These are phyloP conservation scores for Akanthomyces muscarius DNA, from an alignment of 2,329 filamentous ascomycete species.

Conservation along the genomic window DNA sequence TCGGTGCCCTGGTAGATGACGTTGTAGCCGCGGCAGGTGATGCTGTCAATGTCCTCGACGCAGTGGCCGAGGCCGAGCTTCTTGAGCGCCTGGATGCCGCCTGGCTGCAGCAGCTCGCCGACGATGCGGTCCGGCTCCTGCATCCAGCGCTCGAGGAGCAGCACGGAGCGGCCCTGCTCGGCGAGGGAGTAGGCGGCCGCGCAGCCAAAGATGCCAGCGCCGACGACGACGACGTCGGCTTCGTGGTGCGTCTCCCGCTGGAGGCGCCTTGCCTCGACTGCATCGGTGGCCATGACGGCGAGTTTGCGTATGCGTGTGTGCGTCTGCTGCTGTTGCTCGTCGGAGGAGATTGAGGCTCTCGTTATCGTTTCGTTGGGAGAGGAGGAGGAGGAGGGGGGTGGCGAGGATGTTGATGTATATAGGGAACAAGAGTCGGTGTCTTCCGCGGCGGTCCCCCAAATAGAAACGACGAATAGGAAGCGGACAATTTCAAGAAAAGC, in stretches of 20 bases:
- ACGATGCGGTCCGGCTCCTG: constrained; percentile 95
- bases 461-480: not conserved
- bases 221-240: constrained; percentile 84
- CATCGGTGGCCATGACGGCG: constrained; percentile 21
- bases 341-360: not conserved
- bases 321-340: not conserved
- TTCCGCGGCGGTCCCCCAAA: no score
- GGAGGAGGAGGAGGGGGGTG: not conserved
- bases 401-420: no score
- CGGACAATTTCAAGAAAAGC: not conserved
- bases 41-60: constrained; percentile 82
- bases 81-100: constrained; percentile 75
- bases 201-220: constrained; percentile 86
- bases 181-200: constrained; percentile 80
- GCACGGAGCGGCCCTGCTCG: constrained; percentile 83
- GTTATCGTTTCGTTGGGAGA: not conserved
- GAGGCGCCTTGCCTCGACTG: constrained; percentile 40
- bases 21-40: constrained; percentile 80
- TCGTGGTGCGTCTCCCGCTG: constrained; percentile 55
- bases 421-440: no score
- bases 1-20: constrained; percentile 74
- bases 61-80: constrained; percentile 78
- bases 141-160: constrained; percentile 83
- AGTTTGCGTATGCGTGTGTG: not conserved
- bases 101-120: constrained; percentile 90